Percentiles rank a stretch among this genome's conserved stretches.
phyloP scores from a whole-genome alignment of 305 asterid species.

The Fraxinus nigra region DNA sequence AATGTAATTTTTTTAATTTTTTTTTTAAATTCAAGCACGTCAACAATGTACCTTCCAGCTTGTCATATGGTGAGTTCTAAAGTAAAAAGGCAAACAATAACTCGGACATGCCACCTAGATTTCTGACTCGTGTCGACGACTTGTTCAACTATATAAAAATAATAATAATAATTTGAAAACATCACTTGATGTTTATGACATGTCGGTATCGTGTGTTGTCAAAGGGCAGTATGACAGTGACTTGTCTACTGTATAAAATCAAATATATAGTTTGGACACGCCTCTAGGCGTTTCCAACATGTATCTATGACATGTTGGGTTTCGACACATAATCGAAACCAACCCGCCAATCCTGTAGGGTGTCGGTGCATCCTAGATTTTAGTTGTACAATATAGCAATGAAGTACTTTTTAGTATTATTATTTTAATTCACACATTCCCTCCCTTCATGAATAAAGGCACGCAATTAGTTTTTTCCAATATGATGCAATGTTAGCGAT shows the following conservation, averaged over 20 bases:
- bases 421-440: slow-evolving; percentile 9
- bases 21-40: neutral
- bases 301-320: neutral
- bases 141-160: neutral
- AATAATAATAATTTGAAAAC: too few relatives aligned
- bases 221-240: neutral
- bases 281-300: neutral
- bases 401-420: neutral
- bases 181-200: neutral
- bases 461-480: neutral
- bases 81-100: neutral
- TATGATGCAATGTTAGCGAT: neutral
- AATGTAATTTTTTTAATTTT: too few relatives aligned
- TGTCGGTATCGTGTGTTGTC: neutral
- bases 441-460: neutral
- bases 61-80: neutral
- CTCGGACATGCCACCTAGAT: neutral
- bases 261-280: neutral
- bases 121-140: neutral
- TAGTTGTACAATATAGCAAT: neutral
- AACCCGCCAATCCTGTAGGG: neutral
- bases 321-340: neutral
- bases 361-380: neutral
- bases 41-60: neutral
- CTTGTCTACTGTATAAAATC: neutral